A percentile compares a stretch with the other conserved stretches of the same genome.
Evolutionary conservation across 164 flowering plant genomes (phyloP).

Genomic region (Pachysandra terminalis): DNA sequence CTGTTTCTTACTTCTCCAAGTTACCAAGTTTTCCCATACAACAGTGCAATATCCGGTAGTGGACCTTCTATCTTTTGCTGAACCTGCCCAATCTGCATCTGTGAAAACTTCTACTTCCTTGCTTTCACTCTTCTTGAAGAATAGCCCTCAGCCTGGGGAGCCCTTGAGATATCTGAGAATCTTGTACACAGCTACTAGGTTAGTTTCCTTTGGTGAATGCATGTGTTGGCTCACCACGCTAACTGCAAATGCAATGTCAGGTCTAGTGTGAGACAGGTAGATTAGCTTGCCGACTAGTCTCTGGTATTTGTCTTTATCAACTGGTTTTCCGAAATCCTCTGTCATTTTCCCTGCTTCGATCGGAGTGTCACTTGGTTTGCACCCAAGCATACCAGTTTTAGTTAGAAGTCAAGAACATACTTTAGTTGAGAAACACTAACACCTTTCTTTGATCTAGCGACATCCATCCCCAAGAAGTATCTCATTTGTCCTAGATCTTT

Average conservation of each 20-base stretch:
- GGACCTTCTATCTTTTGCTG: neutral
- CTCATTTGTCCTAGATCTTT: neutral
- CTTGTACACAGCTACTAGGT: neutral
- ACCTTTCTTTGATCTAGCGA: neutral
- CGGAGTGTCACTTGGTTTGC: neutral
- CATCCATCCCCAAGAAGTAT: slow-evolving; percentile 1
- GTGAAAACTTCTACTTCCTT: neutral
- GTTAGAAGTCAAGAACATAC: neutral
- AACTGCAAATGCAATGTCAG: neutral
- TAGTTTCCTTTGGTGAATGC: neutral
- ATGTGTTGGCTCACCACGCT: neutral
- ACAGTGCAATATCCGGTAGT: neutral
- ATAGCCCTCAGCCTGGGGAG: neutral
- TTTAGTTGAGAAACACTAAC: neutral
- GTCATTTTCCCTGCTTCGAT: neutral
- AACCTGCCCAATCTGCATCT: neutral
- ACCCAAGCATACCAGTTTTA: neutral
- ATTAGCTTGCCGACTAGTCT: neutral
- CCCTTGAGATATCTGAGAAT: neutral
- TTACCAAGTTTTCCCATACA: neutral
- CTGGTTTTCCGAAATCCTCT: neutral
- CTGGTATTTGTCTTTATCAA: neutral
- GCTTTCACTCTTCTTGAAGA: neutral
- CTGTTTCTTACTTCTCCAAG: neutral
- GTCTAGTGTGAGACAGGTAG: neutral